Conservation (phyloP, 1,284 basidiomycete genomes). For the Fomitiporia mediterranea region DNA sequence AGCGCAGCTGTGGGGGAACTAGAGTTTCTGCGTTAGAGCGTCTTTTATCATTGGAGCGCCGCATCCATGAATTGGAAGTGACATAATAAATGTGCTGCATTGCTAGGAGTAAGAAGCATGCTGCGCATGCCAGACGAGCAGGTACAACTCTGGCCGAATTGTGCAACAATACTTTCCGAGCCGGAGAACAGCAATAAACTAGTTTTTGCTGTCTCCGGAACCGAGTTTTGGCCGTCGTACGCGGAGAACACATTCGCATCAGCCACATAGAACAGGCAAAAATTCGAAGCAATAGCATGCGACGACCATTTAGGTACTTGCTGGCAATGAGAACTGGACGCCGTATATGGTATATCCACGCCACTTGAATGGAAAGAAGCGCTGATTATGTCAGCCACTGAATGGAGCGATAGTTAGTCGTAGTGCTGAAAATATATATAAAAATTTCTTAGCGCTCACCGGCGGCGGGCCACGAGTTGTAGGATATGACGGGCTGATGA, state of each 20-base stretch:
- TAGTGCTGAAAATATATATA: no score
- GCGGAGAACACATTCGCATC: background rate
- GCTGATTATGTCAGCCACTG: background rate
- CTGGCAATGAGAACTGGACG: background rate
- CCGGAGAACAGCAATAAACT: background rate
- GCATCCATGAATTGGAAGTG: background rate
- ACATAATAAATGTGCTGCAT: background rate
- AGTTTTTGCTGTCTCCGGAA: background rate
- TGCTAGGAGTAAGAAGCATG: background rate
- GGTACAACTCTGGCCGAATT: background rate
- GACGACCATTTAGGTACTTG: background rate
- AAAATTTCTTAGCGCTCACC: no score
- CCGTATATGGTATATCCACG: background rate
- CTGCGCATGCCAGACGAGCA: background rate
- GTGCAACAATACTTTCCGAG: background rate
- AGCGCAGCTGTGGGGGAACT: background rate
- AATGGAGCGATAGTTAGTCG: background rate
- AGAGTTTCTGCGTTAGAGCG: background rate
- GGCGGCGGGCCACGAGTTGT: background rate
- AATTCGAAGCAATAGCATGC: no score
- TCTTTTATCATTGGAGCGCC: slow-evolving; percentile 12
- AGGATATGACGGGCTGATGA: background rate
- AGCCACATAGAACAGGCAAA: background rate
- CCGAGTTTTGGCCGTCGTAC: slow-evolving; percentile 15
- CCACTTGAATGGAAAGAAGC: background rate